Evolutionary conservation across 208 protist species (phyloP).

Genomic region (Trypanosoma platydactyli): DNA sequence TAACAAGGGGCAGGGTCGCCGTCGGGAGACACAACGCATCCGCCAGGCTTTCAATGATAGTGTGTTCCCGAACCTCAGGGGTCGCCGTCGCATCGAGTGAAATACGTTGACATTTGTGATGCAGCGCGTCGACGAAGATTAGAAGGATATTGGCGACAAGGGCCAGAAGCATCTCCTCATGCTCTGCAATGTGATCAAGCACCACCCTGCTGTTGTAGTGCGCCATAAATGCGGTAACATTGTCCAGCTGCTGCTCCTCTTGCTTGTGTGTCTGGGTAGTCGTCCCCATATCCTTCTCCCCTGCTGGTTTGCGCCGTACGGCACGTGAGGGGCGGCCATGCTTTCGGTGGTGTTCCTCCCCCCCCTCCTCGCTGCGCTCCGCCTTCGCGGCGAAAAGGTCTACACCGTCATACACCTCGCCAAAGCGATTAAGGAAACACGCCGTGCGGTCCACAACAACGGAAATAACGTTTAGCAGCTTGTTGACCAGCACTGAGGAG

Average conservation of each 20-base stretch:
- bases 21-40: conserved; percentile 75
- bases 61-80: conserved; percentile 37
- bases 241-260: conserved; percentile 35
- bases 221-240: conserved; percentile 55
- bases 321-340: conserved; percentile 11
- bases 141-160: conserved; percentile 70
- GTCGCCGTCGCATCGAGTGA: conserved; percentile 24
- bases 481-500: conserved; percentile 69
- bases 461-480: conserved; percentile 80
- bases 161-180: conserved; percentile 69
- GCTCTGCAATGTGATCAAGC: conserved; percentile 62
- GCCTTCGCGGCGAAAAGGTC: conserved; percentile 76
- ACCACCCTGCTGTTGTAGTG: conserved; percentile 64
- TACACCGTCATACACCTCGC: conserved; percentile 68
- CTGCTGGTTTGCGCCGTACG: conserved; percentile 20
- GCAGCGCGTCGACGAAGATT: conserved; percentile 72
- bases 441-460: conserved; percentile 78
- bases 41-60: conserved; percentile 81
- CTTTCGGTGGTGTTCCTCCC: conserved; percentile 9
- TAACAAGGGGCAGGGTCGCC: conserved; percentile 60
- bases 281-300: not conserved
- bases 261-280: not conserved
- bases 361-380: conserved; percentile 29
- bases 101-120: conserved; percentile 54
- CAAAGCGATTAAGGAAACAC: conserved; percentile 65